Conservation (phyloP, 805 yeast genomes). For the Kuraishia cidri region DNA sequence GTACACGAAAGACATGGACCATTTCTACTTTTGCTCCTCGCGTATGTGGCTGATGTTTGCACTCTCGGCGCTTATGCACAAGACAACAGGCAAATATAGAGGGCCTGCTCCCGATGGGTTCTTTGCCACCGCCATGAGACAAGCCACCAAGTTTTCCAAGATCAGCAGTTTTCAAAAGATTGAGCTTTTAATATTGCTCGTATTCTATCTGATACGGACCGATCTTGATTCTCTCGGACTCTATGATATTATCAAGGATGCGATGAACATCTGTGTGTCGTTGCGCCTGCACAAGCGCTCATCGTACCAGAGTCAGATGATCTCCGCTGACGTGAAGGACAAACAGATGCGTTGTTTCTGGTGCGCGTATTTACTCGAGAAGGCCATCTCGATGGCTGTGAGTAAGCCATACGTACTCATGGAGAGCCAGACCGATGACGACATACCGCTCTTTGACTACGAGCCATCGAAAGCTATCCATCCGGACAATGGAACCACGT, state of each 20-base stretch:
- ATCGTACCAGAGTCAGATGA: constrained; percentile 22
- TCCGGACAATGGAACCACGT: constrained; percentile 24
- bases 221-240: constrained; percentile 50
- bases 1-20: constrained; percentile 26
- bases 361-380: constrained; percentile 55
- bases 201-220: constrained; percentile 48
- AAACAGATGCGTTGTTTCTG: constrained; percentile 49
- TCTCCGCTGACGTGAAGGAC: constrained; percentile 16
- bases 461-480: constrained; percentile 29
- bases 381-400: constrained; percentile 53
- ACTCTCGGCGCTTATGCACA: constrained; percentile 40
- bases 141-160: constrained; percentile 33
- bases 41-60: constrained; percentile 48
- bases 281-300: constrained; percentile 25
- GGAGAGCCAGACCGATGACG: constrained; percentile 37
- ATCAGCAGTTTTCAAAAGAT: constrained; percentile 34
- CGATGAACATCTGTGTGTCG: constrained; percentile 34
- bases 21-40: constrained; percentile 43
- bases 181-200: constrained; percentile 42
- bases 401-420: constrained; percentile 47
- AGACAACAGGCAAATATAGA: constrained; percentile 45
- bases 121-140: constrained; percentile 52
- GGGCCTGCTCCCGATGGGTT: constrained; percentile 48
- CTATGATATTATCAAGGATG: constrained; percentile 43
- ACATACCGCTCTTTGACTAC: constrained; percentile 40